A percentile compares a stretch with the other conserved stretches of the same genome.
Evolutionary conservation across 768 basidiomycete species (phyloP).

Genomic region (Russula emetica): DNA sequence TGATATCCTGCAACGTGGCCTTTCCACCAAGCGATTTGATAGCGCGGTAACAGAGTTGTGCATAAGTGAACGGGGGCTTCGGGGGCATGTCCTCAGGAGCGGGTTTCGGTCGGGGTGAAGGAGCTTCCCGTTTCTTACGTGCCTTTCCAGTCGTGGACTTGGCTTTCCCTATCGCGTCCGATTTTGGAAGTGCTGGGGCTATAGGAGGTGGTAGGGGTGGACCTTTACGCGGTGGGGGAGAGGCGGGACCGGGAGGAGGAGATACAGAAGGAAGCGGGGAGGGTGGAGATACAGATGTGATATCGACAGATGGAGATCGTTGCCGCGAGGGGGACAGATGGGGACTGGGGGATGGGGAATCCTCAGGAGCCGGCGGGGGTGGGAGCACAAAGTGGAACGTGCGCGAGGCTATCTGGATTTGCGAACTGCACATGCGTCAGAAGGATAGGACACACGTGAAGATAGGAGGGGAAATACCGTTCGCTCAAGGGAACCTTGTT

Average conservation of each 20-base stretch:
- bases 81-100: constrained; percentile 77
- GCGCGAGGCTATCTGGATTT: constrained; percentile 95
- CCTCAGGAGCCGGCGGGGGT: constrained; percentile 74
- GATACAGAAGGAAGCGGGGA: constrained; percentile 77
- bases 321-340: constrained; percentile 57
- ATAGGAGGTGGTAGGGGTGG: constrained; percentile 44
- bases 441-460: constrained; percentile 24
- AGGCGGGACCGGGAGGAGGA: constrained; percentile 52
- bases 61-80: constrained; percentile 88
- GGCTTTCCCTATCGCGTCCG: constrained; percentile 46
- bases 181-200: constrained; percentile 53
- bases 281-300: constrained; percentile 66
- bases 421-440: constrained; percentile 53
- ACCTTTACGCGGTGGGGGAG: constrained; percentile 44
- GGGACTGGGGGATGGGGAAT: constrained; percentile 77
- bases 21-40: constrained; percentile 78
- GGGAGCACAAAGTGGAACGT: constrained; percentile 97
- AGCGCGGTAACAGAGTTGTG: constrained; percentile 85
- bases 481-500: constrained; percentile 81
- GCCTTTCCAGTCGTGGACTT: constrained; percentile 22
- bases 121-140: constrained; percentile 31
- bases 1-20: constrained; percentile 88
- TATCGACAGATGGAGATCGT: constrained; percentile 78
- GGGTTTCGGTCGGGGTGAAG: constrained; percentile 38
- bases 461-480: constrained; percentile 47